These are phyloP conservation scores for Cucurbitaria berberidis DNA, from an alignment of 2,329 filamentous ascomycete genomes.

Conservation along the genomic window DNA sequence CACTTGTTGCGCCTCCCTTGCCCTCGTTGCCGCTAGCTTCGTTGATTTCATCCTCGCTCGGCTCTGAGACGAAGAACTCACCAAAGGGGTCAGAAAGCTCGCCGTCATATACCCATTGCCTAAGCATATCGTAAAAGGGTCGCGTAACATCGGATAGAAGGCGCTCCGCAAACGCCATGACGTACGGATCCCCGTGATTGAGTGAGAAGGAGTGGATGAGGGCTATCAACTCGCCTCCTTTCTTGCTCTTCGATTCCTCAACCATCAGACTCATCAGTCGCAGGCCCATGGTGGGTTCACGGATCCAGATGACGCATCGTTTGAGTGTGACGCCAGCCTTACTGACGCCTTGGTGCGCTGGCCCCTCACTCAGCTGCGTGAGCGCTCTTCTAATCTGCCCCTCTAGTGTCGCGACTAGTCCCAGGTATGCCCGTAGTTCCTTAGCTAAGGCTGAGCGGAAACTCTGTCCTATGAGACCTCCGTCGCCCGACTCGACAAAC, in stretches of 20 bases:
- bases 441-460: slow-evolving; percentile 82
- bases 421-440: slow-evolving; percentile 88
- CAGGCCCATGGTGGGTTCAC: slow-evolving; percentile 94
- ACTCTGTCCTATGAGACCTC: slow-evolving; percentile 89
- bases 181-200: slow-evolving; percentile 93
- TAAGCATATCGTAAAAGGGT: slow-evolving; percentile 95
- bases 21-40: slow-evolving; percentile 50
- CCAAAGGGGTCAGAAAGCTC: slow-evolving; percentile 95
- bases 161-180: slow-evolving; percentile 89
- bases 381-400: slow-evolving; percentile 87
- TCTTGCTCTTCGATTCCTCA: slow-evolving; percentile 82
- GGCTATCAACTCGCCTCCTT: slow-evolving; percentile 90
- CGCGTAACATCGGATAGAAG: slow-evolving; percentile 84
- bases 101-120: slow-evolving; percentile 97
- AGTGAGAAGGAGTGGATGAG: slow-evolving; percentile 92
- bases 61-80: slow-evolving; percentile 94
- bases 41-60: slow-evolving; percentile 61
- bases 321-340: slow-evolving; percentile 93
- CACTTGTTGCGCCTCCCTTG: slow-evolving; percentile 74
- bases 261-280: slow-evolving; percentile 93
- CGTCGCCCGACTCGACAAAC: slow-evolving; percentile 81
- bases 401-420: slow-evolving; percentile 89
- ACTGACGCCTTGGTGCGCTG: slow-evolving; percentile 73
- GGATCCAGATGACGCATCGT: slow-evolving; percentile 94
- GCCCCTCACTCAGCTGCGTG: slow-evolving; percentile 71